A percentile compares a stretch with the other conserved stretches of the same genome.
Conservation (phyloP, 495 filamentous ascomycete genomes). For the Pseudevernia furfuracea region DNA sequence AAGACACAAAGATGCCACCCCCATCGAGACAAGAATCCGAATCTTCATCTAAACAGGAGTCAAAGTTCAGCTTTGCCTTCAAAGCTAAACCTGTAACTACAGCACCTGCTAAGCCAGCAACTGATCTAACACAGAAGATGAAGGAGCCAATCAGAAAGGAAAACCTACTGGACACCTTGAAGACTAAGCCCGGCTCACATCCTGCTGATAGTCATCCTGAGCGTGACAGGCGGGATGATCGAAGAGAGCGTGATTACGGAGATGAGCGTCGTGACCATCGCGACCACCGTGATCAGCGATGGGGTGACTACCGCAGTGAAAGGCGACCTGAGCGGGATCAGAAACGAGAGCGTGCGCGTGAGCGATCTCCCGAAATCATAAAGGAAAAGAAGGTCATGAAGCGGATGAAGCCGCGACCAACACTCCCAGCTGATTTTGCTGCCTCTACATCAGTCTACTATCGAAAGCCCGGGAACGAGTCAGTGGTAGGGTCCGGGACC, state of each 20-base stretch:
- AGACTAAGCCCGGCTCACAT: conserved; percentile 32
- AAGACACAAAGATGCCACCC: conserved; percentile 44
- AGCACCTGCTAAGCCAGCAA: conserved; percentile 55
- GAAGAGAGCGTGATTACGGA: conserved; percentile 43
- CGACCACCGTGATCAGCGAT: conserved; percentile 34
- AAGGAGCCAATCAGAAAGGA: conserved; percentile 41
- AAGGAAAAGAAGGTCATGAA: conserved; percentile 65
- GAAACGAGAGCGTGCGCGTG: conserved; percentile 23
- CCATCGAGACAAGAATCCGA: conserved; percentile 42
- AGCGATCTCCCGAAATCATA: conserved; percentile 36
- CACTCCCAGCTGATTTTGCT: conserved; percentile 60
- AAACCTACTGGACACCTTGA: conserved; percentile 29
- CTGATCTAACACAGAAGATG: conserved; percentile 62
- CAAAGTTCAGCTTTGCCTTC: conserved; percentile 83
- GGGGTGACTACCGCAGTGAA: conserved; percentile 36
- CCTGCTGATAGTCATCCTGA: conserved; percentile 33
- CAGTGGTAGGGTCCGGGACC: conserved; percentile 85
- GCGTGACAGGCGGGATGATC: conserved; percentile 45
- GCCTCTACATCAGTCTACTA: conserved; percentile 81
- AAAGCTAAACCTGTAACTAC: conserved; percentile 61
- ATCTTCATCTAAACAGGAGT: conserved; percentile 48
- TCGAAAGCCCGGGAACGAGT: conserved; percentile 88
- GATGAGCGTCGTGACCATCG: conserved; percentile 28
- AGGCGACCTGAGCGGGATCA: conserved; percentile 23
- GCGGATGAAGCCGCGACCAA: conserved; percentile 63